Evolutionary conservation across 176 grass and related monocot species (phyloP).

Genomic region (Puya raimondii): DNA sequence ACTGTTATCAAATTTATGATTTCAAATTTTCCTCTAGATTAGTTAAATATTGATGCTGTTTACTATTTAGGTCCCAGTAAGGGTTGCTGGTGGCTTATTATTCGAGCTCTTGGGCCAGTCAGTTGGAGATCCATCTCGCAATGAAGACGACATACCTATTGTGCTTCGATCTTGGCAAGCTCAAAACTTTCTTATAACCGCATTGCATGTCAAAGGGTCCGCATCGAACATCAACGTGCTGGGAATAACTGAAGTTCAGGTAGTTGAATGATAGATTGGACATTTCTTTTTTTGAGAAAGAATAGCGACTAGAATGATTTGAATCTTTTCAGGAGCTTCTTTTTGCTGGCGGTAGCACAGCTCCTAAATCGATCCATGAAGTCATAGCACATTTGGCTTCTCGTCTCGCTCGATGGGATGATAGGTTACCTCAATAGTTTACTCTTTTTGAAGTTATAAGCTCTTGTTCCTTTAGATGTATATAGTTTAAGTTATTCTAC

Average conservation of each 20-base stretch:
- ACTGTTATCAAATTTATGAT: no score
- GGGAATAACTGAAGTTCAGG: slow-evolving; percentile 53
- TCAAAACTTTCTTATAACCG: slow-evolving; percentile 51
- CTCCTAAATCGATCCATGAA: slow-evolving; percentile 46
- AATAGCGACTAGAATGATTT: neutral
- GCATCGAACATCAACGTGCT: slow-evolving; percentile 29
- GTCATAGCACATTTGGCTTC: slow-evolving; percentile 50
- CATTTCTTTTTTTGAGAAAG: neutral
- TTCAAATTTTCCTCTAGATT: neutral
- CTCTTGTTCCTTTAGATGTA: neutral
- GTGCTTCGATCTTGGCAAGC: slow-evolving; percentile 49
- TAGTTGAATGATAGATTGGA: neutral
- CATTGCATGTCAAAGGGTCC: slow-evolving; percentile 46
- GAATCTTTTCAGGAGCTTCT: slow-evolving; percentile 37
- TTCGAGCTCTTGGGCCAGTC: slow-evolving; percentile 56
- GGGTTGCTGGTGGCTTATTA: slow-evolving; percentile 46
- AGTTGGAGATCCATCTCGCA: slow-evolving; percentile 30
- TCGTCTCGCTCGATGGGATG: slow-evolving; percentile 48
- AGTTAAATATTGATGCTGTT: neutral
- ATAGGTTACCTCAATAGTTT: slow-evolving; percentile 20
- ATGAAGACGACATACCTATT: slow-evolving; percentile 43
- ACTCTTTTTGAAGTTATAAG: neutral
- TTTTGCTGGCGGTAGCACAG: slow-evolving; percentile 27
- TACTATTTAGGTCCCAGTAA: slow-evolving; percentile 37
- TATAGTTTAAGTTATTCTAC: no score